These are phyloP conservation scores for Macaranga tanarius DNA, from an alignment of 441 rosid genomes.

Conservation along the genomic window DNA sequence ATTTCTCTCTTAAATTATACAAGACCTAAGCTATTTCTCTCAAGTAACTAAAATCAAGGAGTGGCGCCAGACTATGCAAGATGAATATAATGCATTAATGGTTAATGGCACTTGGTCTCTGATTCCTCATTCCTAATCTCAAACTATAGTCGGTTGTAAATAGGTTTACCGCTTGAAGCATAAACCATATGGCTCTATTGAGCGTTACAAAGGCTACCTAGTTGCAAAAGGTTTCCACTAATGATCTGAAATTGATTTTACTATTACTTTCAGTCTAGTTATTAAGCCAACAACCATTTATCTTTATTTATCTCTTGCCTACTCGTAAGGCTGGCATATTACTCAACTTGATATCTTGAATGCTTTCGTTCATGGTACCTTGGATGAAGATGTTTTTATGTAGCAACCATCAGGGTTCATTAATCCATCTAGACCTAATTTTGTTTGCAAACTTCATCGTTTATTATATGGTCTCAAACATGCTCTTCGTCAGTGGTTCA, in stretches of 20 bases:
- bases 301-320: background rate
- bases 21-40: too few species aligned
- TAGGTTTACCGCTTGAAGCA: background rate
- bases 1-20: too few species aligned
- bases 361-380: background rate
- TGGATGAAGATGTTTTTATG: background rate
- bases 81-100: too few species aligned
- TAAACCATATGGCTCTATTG: background rate
- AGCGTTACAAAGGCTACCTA: background rate
- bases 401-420: background rate
- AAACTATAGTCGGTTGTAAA: background rate
- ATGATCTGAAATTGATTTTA: background rate
- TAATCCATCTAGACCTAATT: background rate
- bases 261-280: background rate
- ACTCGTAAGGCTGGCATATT: background rate
- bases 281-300: background rate
- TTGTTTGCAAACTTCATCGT: too few species aligned
- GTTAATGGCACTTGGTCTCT: background rate
- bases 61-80: too few species aligned
- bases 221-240: background rate
- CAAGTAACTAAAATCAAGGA: too few species aligned
- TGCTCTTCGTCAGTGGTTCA: background rate
- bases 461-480: background rate
- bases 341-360: background rate
- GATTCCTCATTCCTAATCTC: background rate